These are phyloP conservation scores for Plectranthus barbatus DNA, from an alignment of 257 asterid genomes.

Conservation along the genomic window DNA sequence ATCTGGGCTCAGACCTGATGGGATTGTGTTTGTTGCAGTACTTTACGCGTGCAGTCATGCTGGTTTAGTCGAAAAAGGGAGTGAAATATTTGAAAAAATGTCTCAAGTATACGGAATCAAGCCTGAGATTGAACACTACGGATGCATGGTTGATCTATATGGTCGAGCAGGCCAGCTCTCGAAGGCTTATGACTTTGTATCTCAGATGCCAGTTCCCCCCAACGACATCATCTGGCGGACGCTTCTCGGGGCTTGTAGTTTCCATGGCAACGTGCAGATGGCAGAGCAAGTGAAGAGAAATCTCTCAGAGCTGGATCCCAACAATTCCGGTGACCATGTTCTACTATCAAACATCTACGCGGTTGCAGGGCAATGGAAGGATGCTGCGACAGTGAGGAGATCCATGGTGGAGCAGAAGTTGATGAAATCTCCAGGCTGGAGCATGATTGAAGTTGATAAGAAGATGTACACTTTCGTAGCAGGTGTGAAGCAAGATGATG, in stretches of 20 bases:
- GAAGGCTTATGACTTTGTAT: slow-evolving; percentile 56
- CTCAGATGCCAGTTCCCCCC: slow-evolving; percentile 61
- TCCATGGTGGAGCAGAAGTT: slow-evolving; percentile 51
- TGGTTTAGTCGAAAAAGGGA: slow-evolving; percentile 62
- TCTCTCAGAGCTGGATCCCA: slow-evolving; percentile 62
- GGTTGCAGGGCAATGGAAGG: slow-evolving; percentile 67
- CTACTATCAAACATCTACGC: slow-evolving; percentile 74
- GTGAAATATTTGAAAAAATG: slow-evolving; percentile 50
- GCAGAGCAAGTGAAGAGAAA: slow-evolving; percentile 55
- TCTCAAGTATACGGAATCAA: slow-evolving; percentile 34
- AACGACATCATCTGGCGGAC: slow-evolving; percentile 78
- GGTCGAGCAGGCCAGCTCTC: slow-evolving; percentile 63
- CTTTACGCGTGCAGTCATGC: slow-evolving; percentile 90
- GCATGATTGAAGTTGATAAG: slow-evolving; percentile 61
- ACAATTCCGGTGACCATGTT: slow-evolving; percentile 59
- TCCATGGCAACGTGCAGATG: slow-evolving; percentile 50
- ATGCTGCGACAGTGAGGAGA: slow-evolving; percentile 41
- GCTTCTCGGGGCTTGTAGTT: slow-evolving; percentile 85
- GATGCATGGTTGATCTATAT: slow-evolving; percentile 91
- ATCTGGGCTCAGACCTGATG: slow-evolving; percentile 58
- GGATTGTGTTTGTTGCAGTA: slow-evolving; percentile 41
- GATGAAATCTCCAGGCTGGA: slow-evolving; percentile 70
- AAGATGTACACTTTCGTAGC: slow-evolving; percentile 41
- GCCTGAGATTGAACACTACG: slow-evolving; percentile 75
- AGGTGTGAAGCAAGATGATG: slow-evolving; percentile 26